Evolutionary conservation across 192 early-diverging fungal species (phyloP).

Genomic region (Backusella psychrophila): DNA sequence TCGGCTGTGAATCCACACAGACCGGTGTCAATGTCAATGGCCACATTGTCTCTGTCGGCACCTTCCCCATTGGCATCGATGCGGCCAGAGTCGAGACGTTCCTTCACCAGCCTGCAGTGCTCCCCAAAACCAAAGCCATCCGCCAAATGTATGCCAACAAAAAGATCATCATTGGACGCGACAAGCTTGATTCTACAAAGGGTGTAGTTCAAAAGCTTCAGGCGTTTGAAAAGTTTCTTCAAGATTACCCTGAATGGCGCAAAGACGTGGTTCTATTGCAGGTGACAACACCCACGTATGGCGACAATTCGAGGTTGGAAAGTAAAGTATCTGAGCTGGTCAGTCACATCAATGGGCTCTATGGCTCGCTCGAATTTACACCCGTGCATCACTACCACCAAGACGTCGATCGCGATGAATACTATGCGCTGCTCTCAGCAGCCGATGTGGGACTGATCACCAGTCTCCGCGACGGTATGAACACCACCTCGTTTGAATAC

Average conservation of each 20-base stretch:
- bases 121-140: constrained; percentile 79
- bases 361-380: constrained; percentile 92
- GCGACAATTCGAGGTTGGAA: constrained; percentile 68
- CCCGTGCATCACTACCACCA: constrained; percentile 94
- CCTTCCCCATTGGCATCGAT: constrained; percentile 99
- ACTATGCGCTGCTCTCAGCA: constrained; percentile 89
- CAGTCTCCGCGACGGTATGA: constrained; percentile 98
- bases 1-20: constrained; percentile 92
- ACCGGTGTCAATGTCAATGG: constrained; percentile 86
- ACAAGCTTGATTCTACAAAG: constrained; percentile 92
- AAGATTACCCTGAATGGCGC: constrained; percentile 88
- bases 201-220: constrained; percentile 95
- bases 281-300: constrained; percentile 86
- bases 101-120: constrained; percentile 64
- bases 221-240: constrained; percentile 91
- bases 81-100: constrained; percentile 62
- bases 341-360: constrained; percentile 89
- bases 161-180: constrained; percentile 93
- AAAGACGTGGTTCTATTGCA: constrained; percentile 92
- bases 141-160: constrained; percentile 86
- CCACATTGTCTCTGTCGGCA: constrained; percentile 76
- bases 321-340: constrained; percentile 87
- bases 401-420: constrained; percentile 93
- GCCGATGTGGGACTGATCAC: constrained; percentile 97
- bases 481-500: constrained; percentile 93